These are phyloP conservation scores for Aurantiochytrium sp. DNA, from an alignment of 108 stramenopile genomes.

Conservation along the genomic window DNA sequence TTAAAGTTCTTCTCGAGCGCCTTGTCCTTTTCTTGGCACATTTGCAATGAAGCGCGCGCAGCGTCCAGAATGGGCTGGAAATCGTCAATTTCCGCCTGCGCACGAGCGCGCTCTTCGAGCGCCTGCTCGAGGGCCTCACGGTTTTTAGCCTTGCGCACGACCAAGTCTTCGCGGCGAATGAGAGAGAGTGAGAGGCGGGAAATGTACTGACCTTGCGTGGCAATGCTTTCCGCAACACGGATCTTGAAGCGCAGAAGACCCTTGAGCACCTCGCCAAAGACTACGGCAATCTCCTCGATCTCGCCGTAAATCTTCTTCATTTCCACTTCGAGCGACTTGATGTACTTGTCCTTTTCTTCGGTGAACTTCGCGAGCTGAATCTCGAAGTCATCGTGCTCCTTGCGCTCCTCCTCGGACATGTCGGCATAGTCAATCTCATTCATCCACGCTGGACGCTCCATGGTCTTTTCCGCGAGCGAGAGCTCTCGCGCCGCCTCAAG, in stretches of 20 bases:
- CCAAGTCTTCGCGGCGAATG: slow-evolving; percentile 33
- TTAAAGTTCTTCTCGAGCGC: slow-evolving; percentile 46
- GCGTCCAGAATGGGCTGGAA: slow-evolving; percentile 28
- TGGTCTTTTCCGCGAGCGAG: slow-evolving; percentile 15
- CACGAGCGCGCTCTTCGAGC: background rate
- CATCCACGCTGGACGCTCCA: slow-evolving; percentile 44
- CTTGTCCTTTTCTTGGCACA: slow-evolving; percentile 24
- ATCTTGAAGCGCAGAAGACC: background rate
- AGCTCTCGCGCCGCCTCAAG: slow-evolving; percentile 34
- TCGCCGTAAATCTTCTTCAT: slow-evolving; percentile 50
- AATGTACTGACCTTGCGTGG: slow-evolving; percentile 43
- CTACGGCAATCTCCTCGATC: slow-evolving; percentile 33
- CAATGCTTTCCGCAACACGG: background rate
- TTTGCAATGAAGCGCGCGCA: background rate
- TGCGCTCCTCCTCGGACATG: slow-evolving; percentile 45
- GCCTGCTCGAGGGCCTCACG: slow-evolving; percentile 27
- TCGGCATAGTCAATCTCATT: slow-evolving; percentile 31
- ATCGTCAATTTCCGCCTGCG: slow-evolving; percentile 8
- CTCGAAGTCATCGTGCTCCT: slow-evolving; percentile 41
- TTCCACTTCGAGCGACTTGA: slow-evolving; percentile 53
- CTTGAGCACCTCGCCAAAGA: slow-evolving; percentile 44
- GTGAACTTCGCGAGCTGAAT: slow-evolving; percentile 27
- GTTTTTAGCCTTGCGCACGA: slow-evolving; percentile 15
- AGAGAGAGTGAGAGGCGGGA: slow-evolving; percentile 32
- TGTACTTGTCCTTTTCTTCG: slow-evolving; percentile 35